Percentiles rank a stretch among this genome's conserved stretches.
phyloP scores from a whole-genome alignment of 192 early-diverging fungal genomes.

The Gonapodya prolifera region DNA sequence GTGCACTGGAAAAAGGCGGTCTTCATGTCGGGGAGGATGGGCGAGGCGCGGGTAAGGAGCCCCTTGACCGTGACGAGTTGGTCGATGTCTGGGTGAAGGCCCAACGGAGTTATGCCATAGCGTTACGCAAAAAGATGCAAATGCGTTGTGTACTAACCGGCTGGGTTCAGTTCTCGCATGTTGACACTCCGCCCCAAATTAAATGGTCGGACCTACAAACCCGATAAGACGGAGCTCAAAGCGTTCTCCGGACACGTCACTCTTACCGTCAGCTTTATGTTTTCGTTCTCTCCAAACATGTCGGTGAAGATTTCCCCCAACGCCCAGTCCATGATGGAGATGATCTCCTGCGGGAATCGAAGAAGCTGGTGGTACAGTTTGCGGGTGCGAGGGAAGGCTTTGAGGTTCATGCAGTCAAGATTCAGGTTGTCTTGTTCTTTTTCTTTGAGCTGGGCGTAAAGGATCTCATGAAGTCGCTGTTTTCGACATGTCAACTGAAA shows the following conservation, averaged over 20 bases:
- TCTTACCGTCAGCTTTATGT: slow-evolving; percentile 40
- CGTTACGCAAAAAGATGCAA: slow-evolving; percentile 5
- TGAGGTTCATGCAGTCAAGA: slow-evolving; percentile 76
- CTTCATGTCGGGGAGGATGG: slow-evolving; percentile 90
- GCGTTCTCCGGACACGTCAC: not conserved
- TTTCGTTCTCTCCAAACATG: slow-evolving; percentile 50
- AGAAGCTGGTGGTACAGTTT: slow-evolving; percentile 76
- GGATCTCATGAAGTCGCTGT: slow-evolving; percentile 3
- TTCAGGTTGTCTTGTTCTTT: slow-evolving; percentile 61
- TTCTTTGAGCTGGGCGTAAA: slow-evolving; percentile 45
- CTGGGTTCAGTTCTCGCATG: slow-evolving; percentile 89
- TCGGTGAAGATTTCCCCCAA: slow-evolving; percentile 61
- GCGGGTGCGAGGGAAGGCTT: slow-evolving; percentile 44
- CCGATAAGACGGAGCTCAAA: not conserved
- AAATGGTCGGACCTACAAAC: slow-evolving; percentile 64
- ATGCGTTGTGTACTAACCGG: slow-evolving; percentile 23
- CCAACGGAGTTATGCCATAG: not conserved
- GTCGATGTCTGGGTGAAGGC: slow-evolving; percentile 64
- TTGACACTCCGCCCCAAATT: slow-evolving; percentile 67
- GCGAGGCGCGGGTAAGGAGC: slow-evolving; percentile 78
- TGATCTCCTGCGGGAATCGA: slow-evolving; percentile 91
- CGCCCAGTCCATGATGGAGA: slow-evolving; percentile 84
- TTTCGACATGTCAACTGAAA: not conserved
- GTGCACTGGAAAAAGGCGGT: slow-evolving; percentile 88
- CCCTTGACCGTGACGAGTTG: slow-evolving; percentile 91